A percentile compares a stretch with the other conserved stretches of the same genome.
These are phyloP conservation scores for Lichtheimia ramosa DNA, from an alignment of 371 early-diverging fungal species.

Conservation along the genomic window DNA sequence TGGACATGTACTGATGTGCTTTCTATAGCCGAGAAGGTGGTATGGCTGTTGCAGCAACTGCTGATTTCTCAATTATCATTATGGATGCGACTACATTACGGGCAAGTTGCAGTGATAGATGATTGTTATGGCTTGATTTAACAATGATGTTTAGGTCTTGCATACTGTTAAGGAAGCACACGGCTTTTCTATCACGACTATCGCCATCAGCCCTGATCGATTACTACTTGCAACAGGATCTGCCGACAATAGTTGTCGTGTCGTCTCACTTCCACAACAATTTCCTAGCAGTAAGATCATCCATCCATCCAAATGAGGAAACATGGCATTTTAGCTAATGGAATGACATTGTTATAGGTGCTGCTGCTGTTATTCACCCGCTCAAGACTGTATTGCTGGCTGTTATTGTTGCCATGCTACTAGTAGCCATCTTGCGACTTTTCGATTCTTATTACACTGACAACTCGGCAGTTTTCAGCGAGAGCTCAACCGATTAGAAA, in stretches of 20 bases:
- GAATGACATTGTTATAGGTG: neutral
- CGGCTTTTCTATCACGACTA: slow-evolving; percentile 62
- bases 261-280: slow-evolving; percentile 55
- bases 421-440: no score
- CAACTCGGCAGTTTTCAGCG: no score
- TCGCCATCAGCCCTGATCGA: slow-evolving; percentile 63
- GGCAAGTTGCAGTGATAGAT: slow-evolving; percentile 21
- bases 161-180: slow-evolving; percentile 59
- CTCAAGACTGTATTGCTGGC: slow-evolving; percentile 37
- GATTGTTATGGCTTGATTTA: neutral
- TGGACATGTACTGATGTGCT: slow-evolving; percentile 18
- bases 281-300: slow-evolving; percentile 38
- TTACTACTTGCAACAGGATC: slow-evolving; percentile 64
- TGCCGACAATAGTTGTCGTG: slow-evolving; percentile 64
- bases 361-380: slow-evolving; percentile 24
- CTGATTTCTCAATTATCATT: slow-evolving; percentile 54
- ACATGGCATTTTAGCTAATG: neutral
- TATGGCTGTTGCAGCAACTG: slow-evolving; percentile 58
- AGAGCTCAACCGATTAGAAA: no score
- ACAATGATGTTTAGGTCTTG: slow-evolving; percentile 20
- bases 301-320: neutral
- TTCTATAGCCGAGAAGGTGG: slow-evolving; percentile 54
- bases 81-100: slow-evolving; percentile 54
- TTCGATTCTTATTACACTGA: no score
- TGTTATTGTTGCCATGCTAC: slow-evolving; percentile 18